Evolutionary conservation across 257 asterid species (phyloP), one percentile per base, ranked within the genome.

Genomic region (Nicotiana otophora): DNA sequence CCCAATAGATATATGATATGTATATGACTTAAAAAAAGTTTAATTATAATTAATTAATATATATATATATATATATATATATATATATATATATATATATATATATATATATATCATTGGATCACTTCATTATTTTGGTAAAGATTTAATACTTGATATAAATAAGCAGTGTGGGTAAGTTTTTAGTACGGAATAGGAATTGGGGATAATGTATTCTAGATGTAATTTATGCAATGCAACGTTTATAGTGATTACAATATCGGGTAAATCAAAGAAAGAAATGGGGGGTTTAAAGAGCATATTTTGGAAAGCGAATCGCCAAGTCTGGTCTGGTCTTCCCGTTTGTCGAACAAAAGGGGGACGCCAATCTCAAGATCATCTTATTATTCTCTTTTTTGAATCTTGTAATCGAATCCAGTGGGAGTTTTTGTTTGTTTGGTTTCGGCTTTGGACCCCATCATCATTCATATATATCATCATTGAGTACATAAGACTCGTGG

Each of bases 291-390:
- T 83, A 69, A 46, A 83, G 92, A 90, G 97, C 95, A 93, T 92
- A 87, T 92, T 92, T 93, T 88, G 97, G 87, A 93, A 93, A 93
- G 91, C 86, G 96, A 91, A 78, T 58, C 8, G 61, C 23, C 12
- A 64, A 79, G 82, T 55, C 33, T 78, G 57, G 72, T 75, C 63
- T 90, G 90, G 89, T 91, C 92, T 87, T 88, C 89, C 89, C 84
- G 89, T 88, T 93, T 92, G 95, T 92, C 92, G 86, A 88, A 85
- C 91, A 81, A 86, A 69, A 42, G 51, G 79, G 60, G 39, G 82
- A 69, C 93, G 84, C 92, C 92, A 91, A 93, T 93, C 94, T 93
- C 97, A 36, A 93, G 90, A 90, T 87, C 89, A 87, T 85, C 87
- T 83, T 81, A 74, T 51, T 81, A 48, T 77, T 76, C 81, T 82